Evolutionary conservation across 768 basidiomycete genomes (phyloP).

Genomic region (Suillus clintonianus): DNA sequence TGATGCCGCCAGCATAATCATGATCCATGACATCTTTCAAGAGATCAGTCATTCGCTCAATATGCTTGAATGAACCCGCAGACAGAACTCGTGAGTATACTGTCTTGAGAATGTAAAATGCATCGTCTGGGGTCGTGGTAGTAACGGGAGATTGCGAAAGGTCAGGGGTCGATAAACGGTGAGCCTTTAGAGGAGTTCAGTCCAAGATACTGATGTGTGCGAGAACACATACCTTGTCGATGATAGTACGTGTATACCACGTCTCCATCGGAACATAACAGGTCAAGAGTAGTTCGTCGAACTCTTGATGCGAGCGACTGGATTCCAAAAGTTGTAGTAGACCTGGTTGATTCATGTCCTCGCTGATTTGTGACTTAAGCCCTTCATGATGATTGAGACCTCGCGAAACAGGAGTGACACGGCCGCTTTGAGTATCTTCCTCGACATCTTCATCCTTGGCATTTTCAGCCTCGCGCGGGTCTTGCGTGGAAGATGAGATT

Average conservation of each 20-base stretch:
- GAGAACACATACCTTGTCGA: slow-evolving; percentile 71
- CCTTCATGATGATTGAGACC: neutral
- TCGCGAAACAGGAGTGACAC: neutral
- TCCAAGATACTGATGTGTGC: neutral
- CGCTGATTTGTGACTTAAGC: neutral
- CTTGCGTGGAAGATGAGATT: slow-evolving; percentile 9
- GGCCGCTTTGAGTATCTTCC: slow-evolving; percentile 5
- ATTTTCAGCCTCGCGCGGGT: slow-evolving; percentile 12
- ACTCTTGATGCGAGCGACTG: slow-evolving; percentile 56
- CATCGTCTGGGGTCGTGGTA: slow-evolving; percentile 88
- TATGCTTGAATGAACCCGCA: slow-evolving; percentile 64
- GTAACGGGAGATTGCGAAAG: slow-evolving; percentile 58
- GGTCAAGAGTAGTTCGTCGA: slow-evolving; percentile 64
- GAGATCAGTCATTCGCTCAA: slow-evolving; percentile 60
- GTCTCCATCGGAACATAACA: slow-evolving; percentile 90
- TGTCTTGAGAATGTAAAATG: slow-evolving; percentile 92
- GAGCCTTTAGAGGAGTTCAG: slow-evolving; percentile 58
- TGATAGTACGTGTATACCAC: slow-evolving; percentile 86
- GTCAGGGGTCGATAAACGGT: slow-evolving; percentile 79
- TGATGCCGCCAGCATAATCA: slow-evolving; percentile 81
- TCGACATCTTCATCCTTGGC: slow-evolving; percentile 9
- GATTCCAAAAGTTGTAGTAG: slow-evolving; percentile 38
- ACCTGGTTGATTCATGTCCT: neutral
- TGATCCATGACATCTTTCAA: slow-evolving; percentile 77
- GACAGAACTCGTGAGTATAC: slow-evolving; percentile 78